A percentile compares a stretch with the other conserved stretches of the same genome.
Conservation (phyloP, 495 filamentous ascomycete genomes). For the Aspergillus sclerotiicarbonarius region DNA sequence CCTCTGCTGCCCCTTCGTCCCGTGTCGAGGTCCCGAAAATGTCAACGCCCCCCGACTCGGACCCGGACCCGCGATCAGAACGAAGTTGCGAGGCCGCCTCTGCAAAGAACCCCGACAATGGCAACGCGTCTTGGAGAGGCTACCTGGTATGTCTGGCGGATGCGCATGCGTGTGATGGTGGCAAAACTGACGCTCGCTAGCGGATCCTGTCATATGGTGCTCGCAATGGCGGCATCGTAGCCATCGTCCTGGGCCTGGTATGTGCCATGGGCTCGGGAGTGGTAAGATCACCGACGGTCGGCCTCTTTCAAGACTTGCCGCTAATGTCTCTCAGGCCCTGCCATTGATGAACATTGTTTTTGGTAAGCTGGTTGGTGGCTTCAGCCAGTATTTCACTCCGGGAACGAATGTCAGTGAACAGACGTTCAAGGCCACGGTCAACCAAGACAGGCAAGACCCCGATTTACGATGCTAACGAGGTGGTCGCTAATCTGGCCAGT, state of each 20-base stretch:
- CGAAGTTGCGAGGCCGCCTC: too few species aligned
- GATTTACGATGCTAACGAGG: background rate
- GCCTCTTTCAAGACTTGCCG: background rate
- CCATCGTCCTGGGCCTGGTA: conserved; percentile 29
- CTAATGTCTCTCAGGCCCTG: conserved; percentile 22
- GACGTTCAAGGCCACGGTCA: conserved; percentile 29
- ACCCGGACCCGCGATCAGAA: background rate
- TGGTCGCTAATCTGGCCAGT: background rate
- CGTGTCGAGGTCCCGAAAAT: too few species aligned
- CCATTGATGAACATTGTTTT: conserved; percentile 51
- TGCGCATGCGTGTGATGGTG: background rate
- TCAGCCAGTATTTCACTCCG: conserved; percentile 31
- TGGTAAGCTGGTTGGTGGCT: conserved; percentile 41
- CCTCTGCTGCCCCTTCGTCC: too few species aligned
- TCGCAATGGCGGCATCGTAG: conserved; percentile 1
- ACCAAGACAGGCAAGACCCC: conserved; percentile 23
- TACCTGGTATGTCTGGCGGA: background rate
- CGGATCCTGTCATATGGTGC: conserved; percentile 13
- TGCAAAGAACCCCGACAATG: background rate
- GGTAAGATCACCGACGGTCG: conserved; percentile 1
- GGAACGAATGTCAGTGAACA: conserved; percentile 19
- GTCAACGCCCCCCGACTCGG: background rate
- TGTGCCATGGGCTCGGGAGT: conserved; percentile 68
- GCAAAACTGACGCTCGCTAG: background rate
- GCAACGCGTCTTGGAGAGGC: background rate